Conservation (phyloP, 2,329 filamentous ascomycete species). For the Trichophyton simii region DNA sequence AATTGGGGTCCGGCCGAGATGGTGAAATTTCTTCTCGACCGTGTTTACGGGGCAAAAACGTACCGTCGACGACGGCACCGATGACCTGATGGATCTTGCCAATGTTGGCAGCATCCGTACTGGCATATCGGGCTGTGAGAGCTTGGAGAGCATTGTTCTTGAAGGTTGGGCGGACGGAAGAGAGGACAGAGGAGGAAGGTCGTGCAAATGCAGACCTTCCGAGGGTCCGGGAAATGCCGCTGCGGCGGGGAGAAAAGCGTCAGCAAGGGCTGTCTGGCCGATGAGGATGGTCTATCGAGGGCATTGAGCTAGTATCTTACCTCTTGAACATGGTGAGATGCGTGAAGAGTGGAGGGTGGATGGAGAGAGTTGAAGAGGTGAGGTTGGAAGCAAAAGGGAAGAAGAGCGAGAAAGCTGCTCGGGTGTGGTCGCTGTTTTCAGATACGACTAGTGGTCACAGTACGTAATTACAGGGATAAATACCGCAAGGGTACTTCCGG, state of each 20-base stretch:
- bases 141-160: slow-evolving; percentile 47
- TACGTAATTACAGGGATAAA: slow-evolving; percentile 6
- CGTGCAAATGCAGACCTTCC: slow-evolving; percentile 48
- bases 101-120: slow-evolving; percentile 43
- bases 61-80: slow-evolving; percentile 97
- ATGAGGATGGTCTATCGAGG: slow-evolving; percentile 3
- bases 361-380: slow-evolving; percentile 22
- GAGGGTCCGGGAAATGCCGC: slow-evolving; percentile 54
- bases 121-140: slow-evolving; percentile 50
- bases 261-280: slow-evolving; percentile 9
- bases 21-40: slow-evolving; percentile 32
- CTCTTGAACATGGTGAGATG: slow-evolving; percentile 48
- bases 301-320: slow-evolving; percentile 30
- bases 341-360: slow-evolving; percentile 33
- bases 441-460: slow-evolving; percentile 9
- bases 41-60: slow-evolving; percentile 27
- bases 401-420: slow-evolving; percentile 20
- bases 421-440: slow-evolving; percentile 9
- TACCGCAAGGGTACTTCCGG: background rate
- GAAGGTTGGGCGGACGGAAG: slow-evolving; percentile 44
- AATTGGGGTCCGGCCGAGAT: slow-evolving; percentile 2
- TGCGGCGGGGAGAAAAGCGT: slow-evolving; percentile 22
- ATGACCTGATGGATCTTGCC: slow-evolving; percentile 73
- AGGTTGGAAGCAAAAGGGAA: slow-evolving; percentile 18
- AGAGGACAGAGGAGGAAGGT: slow-evolving; percentile 41